phyloP scores from a whole-genome alignment of 192 early-diverging fungal species.

The Pilobolus umbonatus region DNA sequence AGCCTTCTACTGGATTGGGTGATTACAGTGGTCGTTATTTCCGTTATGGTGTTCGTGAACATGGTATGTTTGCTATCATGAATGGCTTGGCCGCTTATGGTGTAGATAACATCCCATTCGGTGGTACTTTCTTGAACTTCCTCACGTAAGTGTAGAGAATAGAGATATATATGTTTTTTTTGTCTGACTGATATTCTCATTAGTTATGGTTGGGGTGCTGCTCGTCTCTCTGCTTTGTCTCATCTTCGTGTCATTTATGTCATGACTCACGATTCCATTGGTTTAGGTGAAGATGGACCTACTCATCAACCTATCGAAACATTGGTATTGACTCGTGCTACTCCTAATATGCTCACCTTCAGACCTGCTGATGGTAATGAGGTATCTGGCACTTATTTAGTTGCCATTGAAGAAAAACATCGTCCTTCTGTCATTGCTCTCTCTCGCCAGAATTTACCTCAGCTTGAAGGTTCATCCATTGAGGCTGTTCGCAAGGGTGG shows the following conservation, averaged over 20 bases:
- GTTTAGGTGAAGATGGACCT: slow-evolving; percentile 97
- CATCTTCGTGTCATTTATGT: slow-evolving; percentile 91
- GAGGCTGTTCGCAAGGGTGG: slow-evolving; percentile 83
- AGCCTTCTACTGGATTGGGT: slow-evolving; percentile 60
- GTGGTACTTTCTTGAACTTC: slow-evolving; percentile 92
- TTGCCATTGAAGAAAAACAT: slow-evolving; percentile 63
- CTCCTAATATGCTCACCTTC: slow-evolving; percentile 82
- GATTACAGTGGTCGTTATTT: slow-evolving; percentile 84
- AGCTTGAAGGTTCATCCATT: slow-evolving; percentile 77
- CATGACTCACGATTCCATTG: slow-evolving; percentile 99
- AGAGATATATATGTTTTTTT: not conserved
- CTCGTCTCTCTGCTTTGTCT: slow-evolving; percentile 85
- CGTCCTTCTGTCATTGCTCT: slow-evolving; percentile 83
- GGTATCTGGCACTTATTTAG: slow-evolving; percentile 82
- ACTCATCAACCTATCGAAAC: slow-evolving; percentile 99
- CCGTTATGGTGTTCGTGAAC: slow-evolving; percentile 96
- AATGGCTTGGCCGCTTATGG: slow-evolving; percentile 91
- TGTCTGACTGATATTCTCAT: slow-evolving; percentile 9
- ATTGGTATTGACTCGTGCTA: slow-evolving; percentile 79
- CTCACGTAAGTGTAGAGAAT: slow-evolving; percentile 56
- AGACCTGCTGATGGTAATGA: slow-evolving; percentile 96
- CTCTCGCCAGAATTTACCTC: slow-evolving; percentile 92
- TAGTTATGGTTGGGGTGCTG: slow-evolving; percentile 73
- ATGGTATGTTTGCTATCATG: slow-evolving; percentile 91
- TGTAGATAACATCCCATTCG: slow-evolving; percentile 79